These are phyloP conservation scores for Fusarium sp. DNA, from an alignment of 2,329 filamentous ascomycete species.

Conservation along the genomic window DNA sequence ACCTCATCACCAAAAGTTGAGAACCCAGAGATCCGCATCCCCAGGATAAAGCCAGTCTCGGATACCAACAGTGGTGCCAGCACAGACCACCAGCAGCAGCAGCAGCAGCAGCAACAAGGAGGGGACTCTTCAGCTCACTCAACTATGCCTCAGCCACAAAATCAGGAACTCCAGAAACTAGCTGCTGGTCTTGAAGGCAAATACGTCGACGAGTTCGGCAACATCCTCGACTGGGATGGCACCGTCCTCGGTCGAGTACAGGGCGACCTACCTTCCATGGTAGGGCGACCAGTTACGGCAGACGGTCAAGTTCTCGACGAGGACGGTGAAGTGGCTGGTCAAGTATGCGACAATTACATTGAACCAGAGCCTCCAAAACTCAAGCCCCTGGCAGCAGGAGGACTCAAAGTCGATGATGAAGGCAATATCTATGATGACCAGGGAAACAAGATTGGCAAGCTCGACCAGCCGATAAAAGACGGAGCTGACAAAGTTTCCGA, in stretches of 20 bases:
- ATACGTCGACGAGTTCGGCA: conserved; percentile 64
- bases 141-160: background rate
- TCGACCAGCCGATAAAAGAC: conserved; percentile 57
- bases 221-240: conserved; percentile 62
- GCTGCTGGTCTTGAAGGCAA: conserved; percentile 59
- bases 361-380: conserved; percentile 63
- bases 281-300: conserved; percentile 59
- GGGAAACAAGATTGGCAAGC: conserved; percentile 70
- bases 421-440: conserved; percentile 68
- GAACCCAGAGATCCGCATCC: conserved; percentile 50
- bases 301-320: conserved; percentile 72
- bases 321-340: conserved; percentile 82
- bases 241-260: conserved; percentile 63
- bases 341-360: conserved; percentile 68
- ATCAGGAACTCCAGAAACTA: conserved; percentile 46
- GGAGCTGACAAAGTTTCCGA: conserved; percentile 16
- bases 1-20: conserved; percentile 18
- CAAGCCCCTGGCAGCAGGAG: conserved; percentile 60
- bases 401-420: conserved; percentile 65
- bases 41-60: conserved; percentile 56
- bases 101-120: conserved; percentile 11
- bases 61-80: conserved; percentile 2
- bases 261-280: conserved; percentile 66
- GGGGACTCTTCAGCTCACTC: background rate
- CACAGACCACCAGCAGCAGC: conserved; percentile 15